Evolutionary conservation across 2,329 filamentous ascomycete genomes (phyloP), one percentile per base, ranked within the genome.

Genomic region (Plenodomus tracheiphilus): DNA sequence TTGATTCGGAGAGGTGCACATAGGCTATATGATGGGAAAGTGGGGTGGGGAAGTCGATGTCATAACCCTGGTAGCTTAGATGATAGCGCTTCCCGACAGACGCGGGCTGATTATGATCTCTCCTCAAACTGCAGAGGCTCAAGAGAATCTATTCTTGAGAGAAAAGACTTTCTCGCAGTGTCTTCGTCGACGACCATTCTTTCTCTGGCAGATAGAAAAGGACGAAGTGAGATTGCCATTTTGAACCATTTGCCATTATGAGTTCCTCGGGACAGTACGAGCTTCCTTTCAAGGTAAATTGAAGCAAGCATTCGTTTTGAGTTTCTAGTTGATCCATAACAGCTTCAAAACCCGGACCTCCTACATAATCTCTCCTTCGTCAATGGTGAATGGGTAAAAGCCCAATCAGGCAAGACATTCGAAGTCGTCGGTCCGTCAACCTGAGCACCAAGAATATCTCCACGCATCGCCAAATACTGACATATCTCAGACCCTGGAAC

Each of bases 371-470:
- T 80, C 51, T 81, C 79, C 1, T 79, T 80, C 49, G 74, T 84
- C 34, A 68, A 78, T 48, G 81, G 81, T n/a, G 59, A 80, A 59
- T 84, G 81, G 80, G 71, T 79, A 32, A 78, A 79, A 55, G 74
- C 81, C 3, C 80, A 80, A 61, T 82, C 81, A 2, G 79, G 79
- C 45, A 81, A 82, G 64, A 74, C 78, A 41, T 84, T 84, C 54
- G 80, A 83, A 53, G 76, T 84, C 37, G 71, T 80, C 43, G 80
- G 80, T 80, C 2, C 51, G 66, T 64, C 25, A 16, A 6, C 7
- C 16, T 4, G 15, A 17, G 21, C 2, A 1, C 8, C 16, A 2
- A 17, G 16, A n/a, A 7, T 17, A n/a, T n/a, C n/a, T n/a, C n/a
- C n/a, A n/a, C n/a, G n/a, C n/a, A n/a, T n/a, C n/a, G 8, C 15